These are phyloP conservation scores for Pinus taeda DNA, from an alignment of 75 land plant genomes.

Conservation along the genomic window DNA sequence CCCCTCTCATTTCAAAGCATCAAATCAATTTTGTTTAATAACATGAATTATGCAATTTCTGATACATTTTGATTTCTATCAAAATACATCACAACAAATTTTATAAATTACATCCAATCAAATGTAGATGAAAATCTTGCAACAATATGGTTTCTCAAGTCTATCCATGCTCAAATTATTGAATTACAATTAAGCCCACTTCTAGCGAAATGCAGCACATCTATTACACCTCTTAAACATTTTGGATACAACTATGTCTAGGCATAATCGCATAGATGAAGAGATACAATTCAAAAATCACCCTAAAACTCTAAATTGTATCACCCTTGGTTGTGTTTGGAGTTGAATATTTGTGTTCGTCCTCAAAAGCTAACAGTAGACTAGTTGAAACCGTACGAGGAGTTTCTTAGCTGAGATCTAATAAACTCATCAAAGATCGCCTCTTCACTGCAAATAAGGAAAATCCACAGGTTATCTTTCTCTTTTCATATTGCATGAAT, in stretches of 20 bases:
- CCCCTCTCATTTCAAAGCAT: too few relatives aligned
- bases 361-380: constrained; percentile 24
- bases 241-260: not conserved
- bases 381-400: constrained; percentile 20
- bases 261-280: not conserved
- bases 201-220: not conserved
- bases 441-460: not conserved
- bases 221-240: too few relatives aligned
- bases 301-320: too few relatives aligned
- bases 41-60: not conserved
- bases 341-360: constrained; percentile 14
- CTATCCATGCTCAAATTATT: not conserved
- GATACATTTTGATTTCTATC: not conserved
- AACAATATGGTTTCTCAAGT: not conserved
- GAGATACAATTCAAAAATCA: too few relatives aligned
- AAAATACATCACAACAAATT: too few relatives aligned
- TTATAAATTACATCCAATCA: not conserved
- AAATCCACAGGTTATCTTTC: not conserved
- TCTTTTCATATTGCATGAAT: not conserved
- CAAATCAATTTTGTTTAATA: not conserved
- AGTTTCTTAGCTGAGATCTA: not conserved
- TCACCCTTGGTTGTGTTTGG: constrained; percentile 18
- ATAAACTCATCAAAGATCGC: not conserved
- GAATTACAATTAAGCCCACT: not conserved
- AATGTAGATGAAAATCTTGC: not conserved